Evolutionary conservation across 805 yeast genomes (phyloP), one percentile per base, ranked within the genome.

Genomic region (Ogataea paraovalis): DNA sequence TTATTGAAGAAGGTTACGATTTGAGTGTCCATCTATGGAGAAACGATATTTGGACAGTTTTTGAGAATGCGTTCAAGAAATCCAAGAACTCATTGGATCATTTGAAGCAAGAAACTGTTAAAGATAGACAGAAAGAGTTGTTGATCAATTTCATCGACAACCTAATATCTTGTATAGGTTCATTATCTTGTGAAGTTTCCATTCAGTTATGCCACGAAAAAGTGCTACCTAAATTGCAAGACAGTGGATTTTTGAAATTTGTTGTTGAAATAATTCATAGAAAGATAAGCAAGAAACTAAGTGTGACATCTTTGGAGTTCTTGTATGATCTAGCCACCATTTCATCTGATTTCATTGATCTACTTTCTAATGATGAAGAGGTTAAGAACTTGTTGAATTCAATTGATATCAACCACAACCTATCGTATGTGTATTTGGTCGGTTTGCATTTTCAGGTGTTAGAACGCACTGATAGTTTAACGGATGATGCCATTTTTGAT

Each of bases 1-100:
- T 85, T 2, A 73, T 88, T 45, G 96, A 88, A 60, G 96, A 90
- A 66, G 97, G 97, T 19, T 83, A 87, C 56, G 96, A 88, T 53
- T 76, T 88, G 33, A 80, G 89, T 23, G 77, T 79, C 19, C 80
- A 78, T 62, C 64, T 87, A 45, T 85, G 95, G 87, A 78, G 97
- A 61, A 80, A 81, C 16, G 81, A 85, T 51, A 80, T 92, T 38
- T 83, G 96, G 86, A 71, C 76, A 0, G 67, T 77, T 23, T 73
- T 89, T 37, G 77, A 74, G 41, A 53, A 62, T 4, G 77, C 82
- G 2, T 67, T 87, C 39, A 62, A 62, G 0, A 82, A 82, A 51
- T 74, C 82, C 21, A 62, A 70, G 33, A 62, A 60, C 0, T 79
- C 88, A 0, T 69, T 83, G 39, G 62, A 69, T 21, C 73, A 70